Evolutionary conservation across 2,329 filamentous ascomycete species (phyloP).

Genomic region (Colletotrichum destructivum): DNA sequence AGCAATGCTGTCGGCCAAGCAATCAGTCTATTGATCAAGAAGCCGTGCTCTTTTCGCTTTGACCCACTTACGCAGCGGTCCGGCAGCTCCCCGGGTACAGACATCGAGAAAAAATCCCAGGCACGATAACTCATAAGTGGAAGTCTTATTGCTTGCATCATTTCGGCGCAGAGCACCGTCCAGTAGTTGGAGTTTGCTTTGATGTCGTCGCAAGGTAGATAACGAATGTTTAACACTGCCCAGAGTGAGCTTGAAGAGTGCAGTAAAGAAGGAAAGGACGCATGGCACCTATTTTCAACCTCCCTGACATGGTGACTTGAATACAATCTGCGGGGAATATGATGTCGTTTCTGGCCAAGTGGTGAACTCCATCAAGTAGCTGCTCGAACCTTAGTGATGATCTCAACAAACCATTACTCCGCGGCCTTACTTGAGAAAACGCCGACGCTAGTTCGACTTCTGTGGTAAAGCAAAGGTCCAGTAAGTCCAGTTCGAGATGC

Average conservation of each 20-base stretch:
- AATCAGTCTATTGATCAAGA: background rate
- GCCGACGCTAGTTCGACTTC: background rate
- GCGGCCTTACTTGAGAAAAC: background rate
- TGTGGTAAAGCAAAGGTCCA: background rate
- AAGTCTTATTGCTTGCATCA: background rate
- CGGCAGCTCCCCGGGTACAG: background rate
- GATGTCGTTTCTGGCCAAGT: background rate
- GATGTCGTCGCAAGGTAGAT: background rate
- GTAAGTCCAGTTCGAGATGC: conserved; percentile 3
- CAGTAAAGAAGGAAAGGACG: background rate
- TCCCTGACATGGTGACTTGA: conserved; percentile 4
- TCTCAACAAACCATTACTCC: background rate
- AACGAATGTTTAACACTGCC: background rate
- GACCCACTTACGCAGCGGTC: background rate
- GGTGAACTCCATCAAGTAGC: background rate
- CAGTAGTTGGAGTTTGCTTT: background rate
- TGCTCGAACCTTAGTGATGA: background rate
- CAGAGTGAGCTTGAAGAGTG: background rate
- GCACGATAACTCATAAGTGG: background rate
- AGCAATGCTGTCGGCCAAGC: background rate
- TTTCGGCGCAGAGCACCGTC: background rate
- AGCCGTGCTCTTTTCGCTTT: background rate
- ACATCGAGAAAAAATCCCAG: background rate
- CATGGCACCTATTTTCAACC: background rate
- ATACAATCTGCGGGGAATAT: background rate